Evolutionary conservation across 352 stramenopile species (phyloP), one percentile per base, ranked within the genome.

Genomic region (Phytophthora sojae): DNA sequence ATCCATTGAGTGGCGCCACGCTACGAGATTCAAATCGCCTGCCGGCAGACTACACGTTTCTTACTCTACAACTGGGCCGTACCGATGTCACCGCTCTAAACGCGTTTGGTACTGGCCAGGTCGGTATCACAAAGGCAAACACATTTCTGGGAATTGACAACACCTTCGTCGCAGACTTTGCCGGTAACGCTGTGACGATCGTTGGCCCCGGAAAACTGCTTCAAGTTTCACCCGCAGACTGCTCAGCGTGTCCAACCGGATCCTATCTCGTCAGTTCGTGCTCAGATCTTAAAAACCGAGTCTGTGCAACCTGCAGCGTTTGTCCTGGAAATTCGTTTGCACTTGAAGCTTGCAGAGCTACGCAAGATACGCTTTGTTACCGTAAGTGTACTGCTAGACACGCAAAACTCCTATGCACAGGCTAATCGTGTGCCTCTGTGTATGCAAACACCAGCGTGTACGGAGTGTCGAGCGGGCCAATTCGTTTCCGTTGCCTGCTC

Each of bases 341-440:
- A 6, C 61, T 87, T 8, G 60, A 68, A 32, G 32, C 64, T 3
- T 95, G 88, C 68, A 85, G 77, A 9, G 35, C 83, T 12, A 71
- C 78, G 5, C 69, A 83, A 55, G 85, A 95, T 59, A 92, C 83
- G 0, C 57, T 80, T 26, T 95, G 88, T 57, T 92, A 88, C 32
- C 86, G 86, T 95, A 83, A 59, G 83, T 83, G 11, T 7, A 12
- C 4, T 52, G 45, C 8, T 26, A 8, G 15, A 21, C n/a, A 26
- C 29, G 19, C 9, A 26, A 6, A 15, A 8, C 19, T 6, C n/a
- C 19, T 9, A 52, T 32, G 8, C 3, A 6, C 8, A 8, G 45
- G 19, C 45, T 52, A 26, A 52, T 19, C 7, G 15, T 29, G n/a
- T 50, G 11, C 11, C 37, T 35, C 29, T 49, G 6, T 58, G 5